phyloP scores from a whole-genome alignment of 345 rosid genomes.

The Orychophragmus violaceus region DNA sequence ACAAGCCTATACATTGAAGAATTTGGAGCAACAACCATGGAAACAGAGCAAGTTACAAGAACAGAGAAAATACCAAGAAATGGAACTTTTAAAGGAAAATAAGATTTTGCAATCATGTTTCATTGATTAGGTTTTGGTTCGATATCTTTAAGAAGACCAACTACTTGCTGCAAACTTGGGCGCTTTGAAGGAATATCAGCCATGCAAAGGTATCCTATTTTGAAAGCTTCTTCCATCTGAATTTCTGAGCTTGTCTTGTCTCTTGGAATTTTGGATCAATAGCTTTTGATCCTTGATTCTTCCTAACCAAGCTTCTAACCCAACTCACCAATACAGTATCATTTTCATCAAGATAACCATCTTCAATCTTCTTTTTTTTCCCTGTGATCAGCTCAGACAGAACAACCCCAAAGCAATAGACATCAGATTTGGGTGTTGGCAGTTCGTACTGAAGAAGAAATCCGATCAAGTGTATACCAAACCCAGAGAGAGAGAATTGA shows the following conservation, averaged over 20 bases:
- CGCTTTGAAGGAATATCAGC: too few species aligned
- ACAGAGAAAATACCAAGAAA: neutral
- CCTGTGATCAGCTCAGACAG: slow-evolving; percentile 80
- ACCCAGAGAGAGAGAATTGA: too few species aligned
- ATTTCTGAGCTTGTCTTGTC: too few species aligned
- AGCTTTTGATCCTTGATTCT: slow-evolving; percentile 16
- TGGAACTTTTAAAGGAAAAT: neutral
- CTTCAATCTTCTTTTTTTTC: slow-evolving; percentile 60
- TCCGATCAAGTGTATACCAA: too few species aligned
- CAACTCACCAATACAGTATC: slow-evolving; percentile 54
- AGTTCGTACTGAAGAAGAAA: slow-evolving; percentile 47
- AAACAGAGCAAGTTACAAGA: neutral
- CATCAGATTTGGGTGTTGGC: slow-evolving; percentile 76
- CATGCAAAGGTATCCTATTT: too few species aligned
- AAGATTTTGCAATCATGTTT: too few species aligned
- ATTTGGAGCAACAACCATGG: slow-evolving; percentile 13
- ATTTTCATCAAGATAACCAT: slow-evolving; percentile 63
- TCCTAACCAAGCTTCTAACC: slow-evolving; percentile 70
- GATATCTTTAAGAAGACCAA: too few species aligned
- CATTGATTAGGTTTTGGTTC: too few species aligned
- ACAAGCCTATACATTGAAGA: neutral
- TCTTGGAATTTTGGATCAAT: too few species aligned
- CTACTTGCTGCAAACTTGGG: too few species aligned
- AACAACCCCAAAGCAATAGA: slow-evolving; percentile 86
- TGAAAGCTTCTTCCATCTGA: too few species aligned